Evolutionary conservation across 345 rosid species (phyloP).

Genomic region (Acer yangbiense): DNA sequence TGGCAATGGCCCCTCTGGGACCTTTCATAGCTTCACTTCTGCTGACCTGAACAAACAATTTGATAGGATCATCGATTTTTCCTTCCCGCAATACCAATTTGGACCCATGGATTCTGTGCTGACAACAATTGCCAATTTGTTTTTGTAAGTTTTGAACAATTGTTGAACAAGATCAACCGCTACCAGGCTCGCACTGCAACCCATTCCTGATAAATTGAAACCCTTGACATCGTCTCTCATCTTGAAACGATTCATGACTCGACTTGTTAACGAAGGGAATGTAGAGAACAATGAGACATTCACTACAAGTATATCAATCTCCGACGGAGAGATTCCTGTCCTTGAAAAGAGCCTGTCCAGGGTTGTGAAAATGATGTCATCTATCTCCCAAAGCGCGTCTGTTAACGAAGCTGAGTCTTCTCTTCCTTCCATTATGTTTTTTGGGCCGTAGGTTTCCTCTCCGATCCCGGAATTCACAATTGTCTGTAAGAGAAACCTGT

Average conservation of each 20-base stretch:
- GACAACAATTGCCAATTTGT: slow-evolving; percentile 61
- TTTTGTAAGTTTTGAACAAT: slow-evolving; percentile 44
- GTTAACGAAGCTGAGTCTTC: slow-evolving; percentile 44
- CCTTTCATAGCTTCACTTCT: too few relatives aligned
- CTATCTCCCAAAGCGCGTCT: slow-evolving; percentile 55
- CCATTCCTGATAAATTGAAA: slow-evolving; percentile 73
- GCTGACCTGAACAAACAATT: slow-evolving; percentile 67
- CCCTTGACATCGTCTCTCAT: slow-evolving; percentile 63
- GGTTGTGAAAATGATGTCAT: slow-evolving; percentile 55
- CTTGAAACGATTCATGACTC: slow-evolving; percentile 65
- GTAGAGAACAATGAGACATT: slow-evolving; percentile 70
- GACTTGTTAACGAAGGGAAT: slow-evolving; percentile 61
- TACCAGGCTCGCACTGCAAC: slow-evolving; percentile 62
- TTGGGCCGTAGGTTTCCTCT: slow-evolving; percentile 69
- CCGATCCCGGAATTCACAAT: slow-evolving; percentile 72
- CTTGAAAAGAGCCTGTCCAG: slow-evolving; percentile 57
- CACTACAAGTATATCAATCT: slow-evolving; percentile 62
- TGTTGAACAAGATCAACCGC: slow-evolving; percentile 54
- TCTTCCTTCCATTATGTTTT: slow-evolving; percentile 48
- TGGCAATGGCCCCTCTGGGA: too few relatives aligned
- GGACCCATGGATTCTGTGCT: slow-evolving; percentile 74
- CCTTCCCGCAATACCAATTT: slow-evolving; percentile 74
- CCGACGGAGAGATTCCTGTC: slow-evolving; percentile 50
- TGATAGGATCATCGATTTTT: slow-evolving; percentile 77
- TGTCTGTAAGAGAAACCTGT: slow-evolving; percentile 61